Percentiles rank a stretch among this genome's conserved stretches.
These are phyloP conservation scores for Trametopsis cervina DNA, from an alignment of 768 basidiomycete genomes.

Conservation along the genomic window DNA sequence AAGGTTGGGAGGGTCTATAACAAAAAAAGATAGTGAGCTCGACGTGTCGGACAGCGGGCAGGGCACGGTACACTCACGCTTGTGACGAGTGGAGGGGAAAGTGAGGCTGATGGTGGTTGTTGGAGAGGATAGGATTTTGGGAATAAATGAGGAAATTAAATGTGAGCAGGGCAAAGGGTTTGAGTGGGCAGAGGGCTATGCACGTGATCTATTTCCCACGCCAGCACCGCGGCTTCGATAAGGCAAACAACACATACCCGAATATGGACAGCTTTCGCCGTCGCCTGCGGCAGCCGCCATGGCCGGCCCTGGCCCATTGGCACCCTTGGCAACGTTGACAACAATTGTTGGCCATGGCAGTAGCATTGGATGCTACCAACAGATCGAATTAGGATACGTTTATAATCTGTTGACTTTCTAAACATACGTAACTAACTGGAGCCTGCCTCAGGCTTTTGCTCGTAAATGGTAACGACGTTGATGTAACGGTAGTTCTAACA, in stretches of 20 bases:
- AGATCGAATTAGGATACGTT: too few species aligned
- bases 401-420: too few species aligned
- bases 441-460: too few species aligned
- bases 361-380: too few species aligned
- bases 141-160: slow-evolving; percentile 55
- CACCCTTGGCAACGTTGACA: not conserved
- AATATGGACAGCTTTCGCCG: not conserved
- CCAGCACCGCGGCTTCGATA: slow-evolving; percentile 4
- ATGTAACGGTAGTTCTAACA: too few species aligned
- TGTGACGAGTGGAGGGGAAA: slow-evolving; percentile 27
- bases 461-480: too few species aligned
- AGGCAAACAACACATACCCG: too few species aligned
- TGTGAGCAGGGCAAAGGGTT: slow-evolving; percentile 70
- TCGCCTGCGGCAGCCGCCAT: not conserved
- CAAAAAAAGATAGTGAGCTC: slow-evolving; percentile 29
- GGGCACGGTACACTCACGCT: slow-evolving; percentile 32
- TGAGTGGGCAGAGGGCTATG: slow-evolving; percentile 36
- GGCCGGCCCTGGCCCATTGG: not conserved
- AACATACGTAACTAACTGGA: too few species aligned
- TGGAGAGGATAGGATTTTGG: slow-evolving; percentile 34
- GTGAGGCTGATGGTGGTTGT: slow-evolving; percentile 42
- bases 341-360: not conserved
- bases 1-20: slow-evolving; percentile 9
- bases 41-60: slow-evolving; percentile 26
- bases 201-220: slow-evolving; percentile 23